Conservation (phyloP, 805 yeast species). For the Saccharomycopsis schoenii region DNA sequence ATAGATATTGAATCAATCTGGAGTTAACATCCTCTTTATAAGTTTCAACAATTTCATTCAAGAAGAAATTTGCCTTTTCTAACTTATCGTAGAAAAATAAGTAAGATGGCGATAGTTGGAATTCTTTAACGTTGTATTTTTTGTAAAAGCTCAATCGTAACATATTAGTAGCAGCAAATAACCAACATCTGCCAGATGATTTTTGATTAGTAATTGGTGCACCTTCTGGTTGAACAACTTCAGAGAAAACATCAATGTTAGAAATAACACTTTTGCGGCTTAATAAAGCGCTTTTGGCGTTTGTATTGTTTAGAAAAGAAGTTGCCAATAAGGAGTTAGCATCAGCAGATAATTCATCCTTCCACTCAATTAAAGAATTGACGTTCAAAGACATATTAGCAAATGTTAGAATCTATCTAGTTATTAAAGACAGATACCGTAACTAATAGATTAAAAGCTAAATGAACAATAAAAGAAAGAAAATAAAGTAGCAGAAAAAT, state of each 20-base stretch:
- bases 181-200: conserved; percentile 79
- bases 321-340: conserved; percentile 3
- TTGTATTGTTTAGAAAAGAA: conserved; percentile 15
- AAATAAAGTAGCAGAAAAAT: not conserved
- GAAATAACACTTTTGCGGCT: conserved; percentile 27
- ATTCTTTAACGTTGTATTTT: conserved; percentile 52
- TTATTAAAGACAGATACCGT: not conserved
- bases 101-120: conserved; percentile 71
- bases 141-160: conserved; percentile 54
- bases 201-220: conserved; percentile 66
- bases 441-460: too few relatives aligned
- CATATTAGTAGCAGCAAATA: conserved; percentile 74
- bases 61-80: conserved; percentile 72
- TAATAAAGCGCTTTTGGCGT: conserved; percentile 33
- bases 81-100: conserved; percentile 78
- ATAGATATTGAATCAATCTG: conserved; percentile 55
- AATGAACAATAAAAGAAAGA: not conserved
- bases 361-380: conserved; percentile 3
- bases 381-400: not conserved
- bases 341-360: conserved; percentile 5
- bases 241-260: conserved; percentile 30
- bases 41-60: conserved; percentile 68
- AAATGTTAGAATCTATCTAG: too few relatives aligned
- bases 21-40: conserved; percentile 56
- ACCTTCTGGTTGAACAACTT: conserved; percentile 38